Conservation (phyloP, 2,329 filamentous ascomycete species). For the Seiridium cupressi region DNA sequence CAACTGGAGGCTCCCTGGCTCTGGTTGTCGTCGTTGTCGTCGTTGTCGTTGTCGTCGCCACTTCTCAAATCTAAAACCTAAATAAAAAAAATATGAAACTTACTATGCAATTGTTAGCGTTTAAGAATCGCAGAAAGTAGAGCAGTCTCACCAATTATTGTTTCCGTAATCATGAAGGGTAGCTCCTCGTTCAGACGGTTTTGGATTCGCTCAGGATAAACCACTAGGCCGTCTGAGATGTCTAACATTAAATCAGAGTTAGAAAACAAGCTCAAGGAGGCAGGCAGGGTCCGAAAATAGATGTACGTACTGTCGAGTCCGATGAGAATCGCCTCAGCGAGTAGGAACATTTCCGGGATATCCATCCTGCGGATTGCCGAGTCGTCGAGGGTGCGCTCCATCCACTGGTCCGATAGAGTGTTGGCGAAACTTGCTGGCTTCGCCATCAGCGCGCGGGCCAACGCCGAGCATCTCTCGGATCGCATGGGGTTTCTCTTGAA, state of each 20-base stretch:
- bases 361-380: slow-evolving; percentile 65
- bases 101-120: too few relatives aligned
- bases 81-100: too few relatives aligned
- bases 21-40: too few relatives aligned
- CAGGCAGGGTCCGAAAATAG: too few relatives aligned
- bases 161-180: background rate
- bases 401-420: slow-evolving; percentile 66
- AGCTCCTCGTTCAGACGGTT: background rate
- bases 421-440: slow-evolving; percentile 49
- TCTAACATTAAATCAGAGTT: slow-evolving; percentile 50
- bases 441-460: slow-evolving; percentile 29
- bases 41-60: too few relatives aligned
- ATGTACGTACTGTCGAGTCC: slow-evolving; percentile 24
- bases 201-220: slow-evolving; percentile 41
- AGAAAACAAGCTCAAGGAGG: too few relatives aligned
- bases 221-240: slow-evolving; percentile 65
- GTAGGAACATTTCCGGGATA: slow-evolving; percentile 65
- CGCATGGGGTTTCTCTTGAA: slow-evolving; percentile 59
- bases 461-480: slow-evolving; percentile 30
- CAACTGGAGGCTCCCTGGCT: too few relatives aligned
- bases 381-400: slow-evolving; percentile 75
- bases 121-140: too few relatives aligned
- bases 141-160: too few relatives aligned
- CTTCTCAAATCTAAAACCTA: too few relatives aligned
- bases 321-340: slow-evolving; percentile 67